Base-by-base conservation (phyloP, 2,329 filamentous ascomycete genomes). In the Ceratocystiopsis minuta region DNA sequence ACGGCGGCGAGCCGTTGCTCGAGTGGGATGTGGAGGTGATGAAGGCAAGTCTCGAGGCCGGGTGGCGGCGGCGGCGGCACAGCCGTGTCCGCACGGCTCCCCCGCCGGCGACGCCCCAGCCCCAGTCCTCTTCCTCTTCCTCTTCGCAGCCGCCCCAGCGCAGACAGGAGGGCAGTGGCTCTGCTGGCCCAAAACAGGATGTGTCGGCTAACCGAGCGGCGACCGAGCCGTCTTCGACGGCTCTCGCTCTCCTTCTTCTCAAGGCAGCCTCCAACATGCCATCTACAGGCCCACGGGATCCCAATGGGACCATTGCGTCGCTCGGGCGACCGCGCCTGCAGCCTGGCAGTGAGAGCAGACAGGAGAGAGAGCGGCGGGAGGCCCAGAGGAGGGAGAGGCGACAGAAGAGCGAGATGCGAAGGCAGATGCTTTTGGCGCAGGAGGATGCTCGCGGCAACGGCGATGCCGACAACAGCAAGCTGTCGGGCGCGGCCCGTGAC, bases 1-100 rank as follows among this genome's bases (percentile, higher is more conserved):
- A 40, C 11, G 24, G 24, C 24, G 45, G 42, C n/a, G 40, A 46
- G 31, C 38, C 38, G 15, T 39, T 47, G 10, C 35, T 47, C 31
- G 36, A 40, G 24, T 49, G 47, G 47, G 47, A 49, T 38, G 34
- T 42, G 14, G 43, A 47, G 35, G 41, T 31, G 5, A 44, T 49
- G 37, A 42, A 45, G 45, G 47, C 47, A 42, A 43, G 43, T 43
- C n/a, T 36, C 14, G 43, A 36, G 16, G 32, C 33, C n/a, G 9
- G 18, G 11, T n/a, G 18, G 35, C 33, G 34, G 24, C n/a, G 17
- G 14, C 10, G 28, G 5, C 34, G 13, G 18, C 37, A 7, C 4
- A 17, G 32, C 16, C 11, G 5, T 28, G 9, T 6, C 24, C 7
- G 24, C 24, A 28, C 24, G 24, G 6, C 24, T 4, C 20, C 20